Percentiles rank a stretch among this genome's conserved stretches.
Evolutionary conservation across 495 filamentous ascomycete species (phyloP).

Genomic region (Xylaria bambusicola): DNA sequence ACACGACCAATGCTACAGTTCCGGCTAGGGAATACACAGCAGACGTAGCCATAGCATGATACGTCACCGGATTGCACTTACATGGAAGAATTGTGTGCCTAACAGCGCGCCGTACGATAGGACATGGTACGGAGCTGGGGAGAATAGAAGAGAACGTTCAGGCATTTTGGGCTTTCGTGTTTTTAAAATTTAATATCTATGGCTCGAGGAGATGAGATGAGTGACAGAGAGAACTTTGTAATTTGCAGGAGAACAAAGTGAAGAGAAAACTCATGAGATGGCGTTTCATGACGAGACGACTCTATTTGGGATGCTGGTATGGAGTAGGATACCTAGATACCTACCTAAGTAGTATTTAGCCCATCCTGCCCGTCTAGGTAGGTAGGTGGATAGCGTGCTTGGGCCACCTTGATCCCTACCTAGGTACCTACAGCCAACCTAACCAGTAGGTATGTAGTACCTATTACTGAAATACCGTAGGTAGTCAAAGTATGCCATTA

Average conservation of each 20-base stretch:
- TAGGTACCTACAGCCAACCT: no score
- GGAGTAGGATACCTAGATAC: neutral
- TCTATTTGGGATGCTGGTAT: no score
- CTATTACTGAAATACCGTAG: no score
- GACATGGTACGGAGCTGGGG: constrained; percentile 75
- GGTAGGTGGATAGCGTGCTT: neutral
- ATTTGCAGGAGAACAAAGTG: neutral
- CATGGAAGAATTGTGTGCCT: constrained; percentile 78
- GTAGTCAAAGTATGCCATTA: neutral
- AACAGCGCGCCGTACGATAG: constrained; percentile 77
- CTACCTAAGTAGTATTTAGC: neutral
- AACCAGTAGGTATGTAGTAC: no score
- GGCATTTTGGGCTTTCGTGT: constrained; percentile 21
- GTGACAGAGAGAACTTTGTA: neutral
- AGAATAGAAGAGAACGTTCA: constrained; percentile 44
- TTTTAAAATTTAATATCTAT: neutral
- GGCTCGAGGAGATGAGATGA: no score
- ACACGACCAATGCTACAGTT: neutral
- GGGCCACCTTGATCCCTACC: neutral
- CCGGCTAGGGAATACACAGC: neutral
- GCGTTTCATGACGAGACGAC: neutral
- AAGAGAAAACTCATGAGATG: neutral
- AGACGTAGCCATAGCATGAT: no score
- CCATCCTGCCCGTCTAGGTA: neutral
- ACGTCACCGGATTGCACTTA: constrained; percentile 37